A percentile compares a stretch with the other conserved stretches of the same genome.
phyloP scores from a whole-genome alignment of 208 protist species.

The Borovskyia barvae region DNA sequence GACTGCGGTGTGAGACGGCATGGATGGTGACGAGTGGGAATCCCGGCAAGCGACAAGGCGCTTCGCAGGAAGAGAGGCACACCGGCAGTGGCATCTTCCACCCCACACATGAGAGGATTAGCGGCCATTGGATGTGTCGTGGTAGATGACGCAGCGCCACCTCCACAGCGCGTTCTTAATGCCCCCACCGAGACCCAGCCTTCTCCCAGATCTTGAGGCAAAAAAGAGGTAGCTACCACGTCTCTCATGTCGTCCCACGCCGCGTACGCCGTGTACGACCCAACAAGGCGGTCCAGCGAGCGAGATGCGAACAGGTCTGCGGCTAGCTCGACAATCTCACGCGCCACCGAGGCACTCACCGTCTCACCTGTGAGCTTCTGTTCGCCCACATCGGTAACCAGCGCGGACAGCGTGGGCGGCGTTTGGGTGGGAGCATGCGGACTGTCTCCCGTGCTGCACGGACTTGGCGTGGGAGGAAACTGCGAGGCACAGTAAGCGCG shows the following conservation, averaged over 20 bases:
- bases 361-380: conserved; percentile 26
- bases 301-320: conserved; percentile 53
- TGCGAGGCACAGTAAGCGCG: conserved; percentile 20
- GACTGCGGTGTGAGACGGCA: conserved; percentile 24
- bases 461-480: background rate
- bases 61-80: conserved; percentile 19
- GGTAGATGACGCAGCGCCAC: too few species aligned
- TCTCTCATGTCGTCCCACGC: conserved; percentile 76
- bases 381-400: background rate
- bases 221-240: conserved; percentile 54
- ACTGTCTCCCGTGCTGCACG: background rate
- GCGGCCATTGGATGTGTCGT: too few species aligned
- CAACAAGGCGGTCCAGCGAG: conserved; percentile 53
- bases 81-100: background rate
- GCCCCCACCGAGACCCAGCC: background rate
- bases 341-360: conserved; percentile 60
- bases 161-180: too few species aligned
- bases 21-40: conserved; percentile 9
- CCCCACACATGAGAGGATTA: too few species aligned
- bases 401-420: background rate
- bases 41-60: conserved; percentile 22
- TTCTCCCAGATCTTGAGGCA: conserved; percentile 35
- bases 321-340: conserved; percentile 57
- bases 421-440: background rate
- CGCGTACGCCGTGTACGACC: conserved; percentile 63